Base-by-base conservation (phyloP, 164 flowering plant genomes). In the Umbellularia californica region DNA sequence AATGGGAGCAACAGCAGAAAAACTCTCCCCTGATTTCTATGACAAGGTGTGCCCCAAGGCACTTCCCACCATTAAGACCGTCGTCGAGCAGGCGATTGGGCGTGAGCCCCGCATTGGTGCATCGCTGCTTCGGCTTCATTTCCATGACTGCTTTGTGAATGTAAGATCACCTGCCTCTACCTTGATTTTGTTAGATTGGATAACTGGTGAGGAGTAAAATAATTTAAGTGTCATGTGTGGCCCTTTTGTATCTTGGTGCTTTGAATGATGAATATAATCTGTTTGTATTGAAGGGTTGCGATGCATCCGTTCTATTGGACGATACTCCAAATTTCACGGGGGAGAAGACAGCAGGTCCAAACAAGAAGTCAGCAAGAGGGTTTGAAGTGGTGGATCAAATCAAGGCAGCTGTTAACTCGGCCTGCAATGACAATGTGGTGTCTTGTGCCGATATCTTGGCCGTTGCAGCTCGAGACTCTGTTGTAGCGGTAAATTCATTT, bases 31-130 rank as follows among this genome's bases (percentile, higher is more conserved):
- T 17, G 28, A 69, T 58, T 81, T 76, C 69, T 81, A 81, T 3
- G 75, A 79, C 28, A 12, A 68, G 13, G 35, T 33, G 0, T 81
- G 81, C 71, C 81, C 84, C 0, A 24, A 74, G 68, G 84, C 84
- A 20, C 58, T 82, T 50, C 74, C 76, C 19, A 75, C 74, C 69
- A 79, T 82, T 55, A 77, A 72, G 68, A 12, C 23, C 1, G 30
- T 82, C 1, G 80, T 82, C 0, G 60, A 69, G 50, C 27, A 67
- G 30, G 84, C 78, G 0, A 51, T 81, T 25, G 17, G 30, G n/a
- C 68, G 65, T 0, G 81, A 82, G 70, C 79, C 79, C 23, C 79
- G 82, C 33, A 74, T 79, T 63, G 81, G 84, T 14, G 81, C 84
- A 1, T 77, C 81, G 1, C 47, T 81, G 10, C 79, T 82, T 55